Percentiles rank a stretch among this genome's conserved stretches.
These are phyloP conservation scores for Diospyros lotus DNA, from an alignment of 148 eudicot genomes.

Conservation along the genomic window DNA sequence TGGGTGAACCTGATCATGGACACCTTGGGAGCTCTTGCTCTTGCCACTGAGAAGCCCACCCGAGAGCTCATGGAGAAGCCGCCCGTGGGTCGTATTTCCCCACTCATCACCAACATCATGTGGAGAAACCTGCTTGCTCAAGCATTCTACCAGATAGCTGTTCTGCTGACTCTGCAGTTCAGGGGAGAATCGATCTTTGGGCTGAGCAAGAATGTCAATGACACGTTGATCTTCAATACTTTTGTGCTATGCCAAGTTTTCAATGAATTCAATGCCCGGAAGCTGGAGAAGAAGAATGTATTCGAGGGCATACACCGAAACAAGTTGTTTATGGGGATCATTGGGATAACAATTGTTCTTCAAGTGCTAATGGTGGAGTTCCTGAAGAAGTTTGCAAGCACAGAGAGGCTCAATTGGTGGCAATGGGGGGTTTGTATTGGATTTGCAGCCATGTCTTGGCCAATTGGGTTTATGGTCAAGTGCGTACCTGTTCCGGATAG, in stretches of 20 bases:
- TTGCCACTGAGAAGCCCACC: conserved; percentile 14
- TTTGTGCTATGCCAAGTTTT: conserved; percentile 19
- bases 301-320: conserved; percentile 14
- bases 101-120: conserved; percentile 20
- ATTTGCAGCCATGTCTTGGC: conserved; percentile 17
- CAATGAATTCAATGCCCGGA: conserved; percentile 14
- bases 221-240: conserved; percentile 17
- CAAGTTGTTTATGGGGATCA: conserved; percentile 15
- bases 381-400: conserved; percentile 18
- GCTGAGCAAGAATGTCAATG: conserved; percentile 5
- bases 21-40: conserved; percentile 22
- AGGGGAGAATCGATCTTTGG: conserved; percentile 12
- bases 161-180: conserved; percentile 16
- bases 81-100: conserved; percentile 11
- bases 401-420: conserved; percentile 18
- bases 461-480: conserved; percentile 17
- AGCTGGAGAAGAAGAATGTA: conserved; percentile 26
- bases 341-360: conserved; percentile 8
- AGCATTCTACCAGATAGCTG: conserved; percentile 11
- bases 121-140: conserved; percentile 21
- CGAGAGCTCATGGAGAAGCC: conserved; percentile 19
- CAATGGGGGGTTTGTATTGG: conserved; percentile 22
- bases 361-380: conserved; percentile 30
- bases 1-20: conserved; percentile 24
- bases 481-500: conserved; percentile 18